A percentile compares a stretch with the other conserved stretches of the same genome.
phyloP scores from a whole-genome alignment of 768 basidiomycete species.

The Trichaptum fuscoviolaceum region DNA sequence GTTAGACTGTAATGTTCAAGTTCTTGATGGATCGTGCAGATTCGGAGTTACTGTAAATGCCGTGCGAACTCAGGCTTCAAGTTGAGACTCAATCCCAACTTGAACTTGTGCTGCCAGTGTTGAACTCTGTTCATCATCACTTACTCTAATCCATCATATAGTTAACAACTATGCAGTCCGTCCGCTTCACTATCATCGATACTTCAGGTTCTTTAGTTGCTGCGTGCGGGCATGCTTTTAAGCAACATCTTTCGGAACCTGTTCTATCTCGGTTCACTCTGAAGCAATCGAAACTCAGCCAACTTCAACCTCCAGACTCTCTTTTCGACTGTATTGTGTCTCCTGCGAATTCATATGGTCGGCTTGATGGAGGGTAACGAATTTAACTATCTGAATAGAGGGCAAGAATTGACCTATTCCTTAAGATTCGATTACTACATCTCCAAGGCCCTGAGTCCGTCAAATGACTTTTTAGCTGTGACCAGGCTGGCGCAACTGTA shows the following conservation, averaged over 20 bases:
- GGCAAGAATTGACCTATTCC: too few relatives aligned
- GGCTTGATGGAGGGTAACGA: constrained; percentile 24
- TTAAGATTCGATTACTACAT: constrained; percentile 19
- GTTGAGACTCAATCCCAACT: too few relatives aligned
- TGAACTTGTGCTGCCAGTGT: too few relatives aligned
- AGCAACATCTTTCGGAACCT: not conserved
- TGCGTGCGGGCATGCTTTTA: not conserved
- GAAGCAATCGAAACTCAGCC: not conserved
- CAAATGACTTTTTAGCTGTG: constrained; percentile 13
- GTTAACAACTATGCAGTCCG: not conserved
- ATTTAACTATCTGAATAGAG: not conserved
- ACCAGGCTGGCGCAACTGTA: constrained; percentile 18
- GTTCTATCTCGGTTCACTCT: not conserved
- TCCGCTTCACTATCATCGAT: not conserved
- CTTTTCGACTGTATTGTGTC: constrained; percentile 23
- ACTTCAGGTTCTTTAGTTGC: not conserved
- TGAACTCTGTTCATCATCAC: too few relatives aligned
- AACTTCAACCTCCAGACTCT: not conserved
- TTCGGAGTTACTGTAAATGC: too few relatives aligned
- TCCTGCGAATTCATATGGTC: constrained; percentile 25
- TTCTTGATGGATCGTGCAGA: too few relatives aligned
- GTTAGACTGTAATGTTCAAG: too few relatives aligned
- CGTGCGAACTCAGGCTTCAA: too few relatives aligned
- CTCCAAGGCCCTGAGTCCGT: constrained; percentile 14
- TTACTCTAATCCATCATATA: not conserved